Percentiles rank a stretch among this genome's conserved stretches.
phyloP scores from a whole-genome alignment of 2,329 filamentous ascomycete genomes.

The Colletotrichum eleusines region DNA sequence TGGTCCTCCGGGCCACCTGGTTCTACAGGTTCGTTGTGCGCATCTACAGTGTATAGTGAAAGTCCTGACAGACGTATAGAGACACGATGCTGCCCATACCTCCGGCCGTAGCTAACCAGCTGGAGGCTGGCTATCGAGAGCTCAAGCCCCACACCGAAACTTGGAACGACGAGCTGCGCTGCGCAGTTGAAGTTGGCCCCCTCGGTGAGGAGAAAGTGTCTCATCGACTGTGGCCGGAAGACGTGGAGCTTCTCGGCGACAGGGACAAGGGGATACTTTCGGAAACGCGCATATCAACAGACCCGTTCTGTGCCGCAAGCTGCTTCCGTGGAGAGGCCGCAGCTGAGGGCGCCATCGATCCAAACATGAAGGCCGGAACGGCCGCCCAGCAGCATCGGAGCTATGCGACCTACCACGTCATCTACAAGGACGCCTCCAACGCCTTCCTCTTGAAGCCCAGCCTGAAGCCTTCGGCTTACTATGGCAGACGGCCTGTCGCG shows the following conservation, averaged over 20 bases:
- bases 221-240: slow-evolving; percentile 82
- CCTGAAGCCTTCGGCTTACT: slow-evolving; percentile 85
- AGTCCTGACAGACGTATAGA: slow-evolving; percentile 47
- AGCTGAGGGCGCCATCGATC: slow-evolving; percentile 63
- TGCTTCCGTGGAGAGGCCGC: slow-evolving; percentile 72
- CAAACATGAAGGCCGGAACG: slow-evolving; percentile 49
- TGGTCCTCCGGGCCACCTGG: slow-evolving; percentile 90
- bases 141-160: slow-evolving; percentile 90
- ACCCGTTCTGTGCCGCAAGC: slow-evolving; percentile 70
- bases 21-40: slow-evolving; percentile 78
- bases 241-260: slow-evolving; percentile 49
- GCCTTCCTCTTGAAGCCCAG: slow-evolving; percentile 91
- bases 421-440: slow-evolving; percentile 82
- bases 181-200: slow-evolving; percentile 90
- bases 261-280: slow-evolving; percentile 49
- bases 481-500: slow-evolving; percentile 82
- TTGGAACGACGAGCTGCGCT: slow-evolving; percentile 91
- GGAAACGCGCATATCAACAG: slow-evolving; percentile 57
- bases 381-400: slow-evolving; percentile 62
- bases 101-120: slow-evolving; percentile 85
- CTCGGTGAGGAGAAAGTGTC: slow-evolving; percentile 92
- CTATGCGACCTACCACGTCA: slow-evolving; percentile 83
- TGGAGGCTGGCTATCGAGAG: slow-evolving; percentile 91
- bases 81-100: slow-evolving; percentile 95
- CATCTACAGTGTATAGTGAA: background rate